Percentiles rank a stretch among this genome's conserved stretches.
Evolutionary conservation across 768 basidiomycete genomes (phyloP).

Genomic region (Phylloporus scabripes): DNA sequence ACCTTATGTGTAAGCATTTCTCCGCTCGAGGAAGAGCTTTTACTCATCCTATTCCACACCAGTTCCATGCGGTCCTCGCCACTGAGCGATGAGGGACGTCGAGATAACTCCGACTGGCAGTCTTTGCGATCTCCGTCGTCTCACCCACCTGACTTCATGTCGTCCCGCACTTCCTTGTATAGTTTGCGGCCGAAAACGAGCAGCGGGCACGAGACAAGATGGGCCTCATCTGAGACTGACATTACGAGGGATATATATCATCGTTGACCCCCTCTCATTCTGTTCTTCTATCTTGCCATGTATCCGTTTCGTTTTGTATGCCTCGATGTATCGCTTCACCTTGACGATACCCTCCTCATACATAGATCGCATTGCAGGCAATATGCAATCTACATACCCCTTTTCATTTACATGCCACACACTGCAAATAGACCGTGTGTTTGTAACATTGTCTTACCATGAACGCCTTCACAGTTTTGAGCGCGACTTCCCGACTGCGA

Average conservation of each 20-base stretch:
- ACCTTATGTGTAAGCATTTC: constrained; percentile 19
- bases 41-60: neutral
- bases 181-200: neutral
- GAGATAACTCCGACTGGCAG: constrained; percentile 4
- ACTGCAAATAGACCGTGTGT: neutral
- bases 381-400: neutral
- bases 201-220: constrained; percentile 15
- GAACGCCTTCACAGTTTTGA: neutral
- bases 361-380: neutral
- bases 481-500: neutral
- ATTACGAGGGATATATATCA: constrained; percentile 14
- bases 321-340: constrained; percentile 6
- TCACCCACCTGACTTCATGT: neutral
- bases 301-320: neutral
- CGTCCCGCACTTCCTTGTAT: constrained; percentile 2
- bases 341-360: neutral
- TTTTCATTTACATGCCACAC: neutral
- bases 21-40: neutral
- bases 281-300: neutral
- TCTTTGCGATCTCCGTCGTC: constrained; percentile 1
- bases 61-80: constrained; percentile 10
- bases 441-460: neutral
- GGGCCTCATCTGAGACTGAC: constrained; percentile 23
- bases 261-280: constrained; percentile 5
- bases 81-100: constrained; percentile 1